A percentile compares a stretch with the other conserved stretches of the same genome.
Evolutionary conservation across 176 grass and related monocot species (phyloP).

Genomic region (Olyra latifolia): DNA sequence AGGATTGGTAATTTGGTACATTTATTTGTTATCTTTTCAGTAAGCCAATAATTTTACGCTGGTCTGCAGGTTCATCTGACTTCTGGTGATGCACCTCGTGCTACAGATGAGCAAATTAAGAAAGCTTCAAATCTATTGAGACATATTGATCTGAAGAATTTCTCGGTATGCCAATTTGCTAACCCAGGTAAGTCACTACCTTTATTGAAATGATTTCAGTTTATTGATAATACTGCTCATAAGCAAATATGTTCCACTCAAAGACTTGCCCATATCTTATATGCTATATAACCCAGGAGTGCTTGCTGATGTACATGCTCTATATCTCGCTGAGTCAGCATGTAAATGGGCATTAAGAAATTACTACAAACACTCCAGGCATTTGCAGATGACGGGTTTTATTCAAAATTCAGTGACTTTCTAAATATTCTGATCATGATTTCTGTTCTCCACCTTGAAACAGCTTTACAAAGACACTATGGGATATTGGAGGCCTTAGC

Average conservation of each 20-base stretch:
- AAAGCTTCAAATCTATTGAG: conserved; percentile 71
- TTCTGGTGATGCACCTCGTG: conserved; percentile 55
- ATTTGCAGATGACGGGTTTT: neutral
- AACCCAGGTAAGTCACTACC: conserved; percentile 62
- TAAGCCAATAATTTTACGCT: conserved; percentile 25
- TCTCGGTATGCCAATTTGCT: conserved; percentile 69
- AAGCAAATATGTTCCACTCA: neutral
- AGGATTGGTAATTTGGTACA: conserved; percentile 1
- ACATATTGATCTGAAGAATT: conserved; percentile 81
- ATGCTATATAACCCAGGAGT: neutral
- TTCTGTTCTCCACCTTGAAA: conserved; percentile 16
- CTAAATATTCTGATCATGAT: neutral
- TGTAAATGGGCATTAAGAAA: neutral
- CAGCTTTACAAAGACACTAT: conserved; percentile 95
- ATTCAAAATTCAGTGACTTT: conserved; percentile 2
- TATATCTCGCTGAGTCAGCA: neutral
- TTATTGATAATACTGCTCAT: neutral
- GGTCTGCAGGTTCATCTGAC: conserved; percentile 59
- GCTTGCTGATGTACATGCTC: neutral
- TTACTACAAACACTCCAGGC: neutral
- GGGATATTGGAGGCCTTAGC: conserved; percentile 91
- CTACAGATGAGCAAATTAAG: conserved; percentile 82
- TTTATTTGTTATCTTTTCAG: conserved; percentile 16
- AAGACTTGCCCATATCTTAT: neutral
- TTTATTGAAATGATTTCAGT: neutral